phyloP scores from a whole-genome alignment of 2,329 filamentous ascomycete genomes.

The Ophiostoma perfectum region DNA sequence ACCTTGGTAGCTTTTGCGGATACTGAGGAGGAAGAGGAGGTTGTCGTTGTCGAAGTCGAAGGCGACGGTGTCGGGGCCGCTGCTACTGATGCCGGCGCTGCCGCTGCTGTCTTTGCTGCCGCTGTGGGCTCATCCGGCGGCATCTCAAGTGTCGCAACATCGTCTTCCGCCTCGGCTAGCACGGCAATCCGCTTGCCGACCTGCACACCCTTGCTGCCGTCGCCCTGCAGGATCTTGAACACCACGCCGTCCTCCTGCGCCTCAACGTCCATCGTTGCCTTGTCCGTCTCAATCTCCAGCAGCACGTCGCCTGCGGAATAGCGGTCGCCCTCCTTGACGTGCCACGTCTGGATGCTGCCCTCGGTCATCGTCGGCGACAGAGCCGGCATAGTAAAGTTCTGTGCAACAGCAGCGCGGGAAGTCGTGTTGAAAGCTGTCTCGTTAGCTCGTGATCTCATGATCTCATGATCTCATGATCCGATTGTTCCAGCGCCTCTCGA shows the following conservation, averaged over 20 bases:
- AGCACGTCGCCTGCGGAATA: conserved; percentile 81
- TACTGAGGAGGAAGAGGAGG: conserved; percentile 24
- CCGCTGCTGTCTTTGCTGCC: conserved; percentile 27
- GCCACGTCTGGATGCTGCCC: conserved; percentile 80
- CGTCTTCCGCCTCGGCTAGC: conserved; percentile 74
- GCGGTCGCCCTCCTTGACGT: conserved; percentile 78
- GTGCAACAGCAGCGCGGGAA: conserved; percentile 61
- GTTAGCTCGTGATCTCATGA: conserved; percentile 9
- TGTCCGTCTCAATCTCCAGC: conserved; percentile 89
- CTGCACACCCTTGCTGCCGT: conserved; percentile 70
- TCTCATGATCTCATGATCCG: not conserved
- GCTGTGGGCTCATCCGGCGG: conserved; percentile 57
- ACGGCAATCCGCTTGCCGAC: conserved; percentile 80
- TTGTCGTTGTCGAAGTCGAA: conserved; percentile 4
- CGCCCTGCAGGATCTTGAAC: conserved; percentile 71
- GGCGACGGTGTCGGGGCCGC: conserved; percentile 10
- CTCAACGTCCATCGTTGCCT: conserved; percentile 92
- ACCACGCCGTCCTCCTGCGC: conserved; percentile 83
- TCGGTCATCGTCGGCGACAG: conserved; percentile 92
- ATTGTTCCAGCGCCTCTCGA: not conserved
- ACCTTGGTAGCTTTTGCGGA: conserved; percentile 38
- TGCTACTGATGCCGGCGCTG: not conserved
- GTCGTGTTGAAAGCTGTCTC: conserved; percentile 58
- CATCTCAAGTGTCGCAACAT: conserved; percentile 67
- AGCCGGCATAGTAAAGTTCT: conserved; percentile 87